These are phyloP conservation scores for Schizosaccharomyces osmophilus DNA, from an alignment of 805 yeast species.

Conservation along the genomic window DNA sequence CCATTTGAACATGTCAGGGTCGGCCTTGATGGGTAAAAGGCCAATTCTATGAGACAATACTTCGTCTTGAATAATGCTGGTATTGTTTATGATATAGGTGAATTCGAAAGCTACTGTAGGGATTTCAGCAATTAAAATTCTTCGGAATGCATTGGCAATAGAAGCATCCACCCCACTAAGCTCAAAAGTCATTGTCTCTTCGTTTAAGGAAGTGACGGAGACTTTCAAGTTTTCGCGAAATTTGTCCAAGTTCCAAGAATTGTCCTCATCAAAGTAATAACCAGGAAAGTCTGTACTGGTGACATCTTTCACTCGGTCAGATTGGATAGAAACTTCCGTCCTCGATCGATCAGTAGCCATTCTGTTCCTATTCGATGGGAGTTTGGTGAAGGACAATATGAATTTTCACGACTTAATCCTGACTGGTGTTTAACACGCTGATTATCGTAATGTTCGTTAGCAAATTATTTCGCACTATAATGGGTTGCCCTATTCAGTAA, in stretches of 20 bases:
- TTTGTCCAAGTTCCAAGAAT: conserved; percentile 62
- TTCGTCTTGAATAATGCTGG: conserved; percentile 92
- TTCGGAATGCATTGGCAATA: conserved; percentile 82
- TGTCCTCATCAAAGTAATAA: conserved; percentile 34
- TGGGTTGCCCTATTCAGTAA: no score
- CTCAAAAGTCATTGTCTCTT: conserved; percentile 49
- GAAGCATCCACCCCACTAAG: conserved; percentile 71
- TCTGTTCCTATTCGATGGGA: background rate
- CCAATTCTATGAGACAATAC: conserved; percentile 91
- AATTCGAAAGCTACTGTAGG: conserved; percentile 91
- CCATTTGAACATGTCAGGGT: conserved; percentile 77
- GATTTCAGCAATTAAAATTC: conserved; percentile 90
- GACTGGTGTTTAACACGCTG: no score
- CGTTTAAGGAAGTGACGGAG: conserved; percentile 35
- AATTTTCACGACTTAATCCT: background rate
- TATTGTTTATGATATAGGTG: conserved; percentile 74
- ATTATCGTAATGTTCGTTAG: no score
- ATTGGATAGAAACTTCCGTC: conserved; percentile 63
- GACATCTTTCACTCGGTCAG: conserved; percentile 69
- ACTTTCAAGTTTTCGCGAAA: conserved; percentile 46
- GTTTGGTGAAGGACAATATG: background rate
- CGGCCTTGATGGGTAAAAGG: conserved; percentile 65
- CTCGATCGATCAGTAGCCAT: conserved; percentile 1
- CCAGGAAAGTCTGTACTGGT: conserved; percentile 86
- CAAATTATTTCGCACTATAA: no score